These are phyloP conservation scores for Vigna trinervia DNA, from an alignment of 306 rosid species.

Conservation along the genomic window DNA sequence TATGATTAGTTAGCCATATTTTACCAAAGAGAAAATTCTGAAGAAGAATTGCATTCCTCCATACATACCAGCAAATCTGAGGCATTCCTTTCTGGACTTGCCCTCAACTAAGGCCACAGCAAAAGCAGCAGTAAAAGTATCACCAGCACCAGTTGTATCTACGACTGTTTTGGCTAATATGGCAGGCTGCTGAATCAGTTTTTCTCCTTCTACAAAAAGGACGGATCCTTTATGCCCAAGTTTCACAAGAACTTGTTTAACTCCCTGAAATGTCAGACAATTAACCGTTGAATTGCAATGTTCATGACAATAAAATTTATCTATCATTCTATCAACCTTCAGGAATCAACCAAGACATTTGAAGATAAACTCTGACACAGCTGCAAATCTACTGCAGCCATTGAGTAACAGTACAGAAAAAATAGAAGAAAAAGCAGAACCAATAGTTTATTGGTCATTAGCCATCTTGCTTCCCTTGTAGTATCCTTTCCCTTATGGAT, in stretches of 20 bases:
- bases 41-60: slow-evolving; percentile 11
- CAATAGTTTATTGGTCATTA: background rate
- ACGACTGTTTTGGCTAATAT: slow-evolving; percentile 65
- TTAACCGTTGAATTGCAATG: slow-evolving; percentile 14
- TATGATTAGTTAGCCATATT: slow-evolving; percentile 6
- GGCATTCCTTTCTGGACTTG: slow-evolving; percentile 72
- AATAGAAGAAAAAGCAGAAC: slow-evolving; percentile 28
- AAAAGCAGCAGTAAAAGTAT: slow-evolving; percentile 91
- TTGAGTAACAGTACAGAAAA: background rate
- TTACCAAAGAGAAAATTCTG: slow-evolving; percentile 14
- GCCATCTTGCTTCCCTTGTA: background rate
- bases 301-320: slow-evolving; percentile 10
- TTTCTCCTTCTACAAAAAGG: slow-evolving; percentile 79
- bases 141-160: slow-evolving; percentile 96
- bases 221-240: slow-evolving; percentile 89
- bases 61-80: slow-evolving; percentile 76
- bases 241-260: slow-evolving; percentile 86
- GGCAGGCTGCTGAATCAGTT: slow-evolving; percentile 76
- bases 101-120: slow-evolving; percentile 92
- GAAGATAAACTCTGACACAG: slow-evolving; percentile 3
- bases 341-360: slow-evolving; percentile 31
- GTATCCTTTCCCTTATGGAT: background rate
- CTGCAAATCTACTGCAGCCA: slow-evolving; percentile 8
- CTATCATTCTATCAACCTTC: slow-evolving; percentile 27
- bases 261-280: slow-evolving; percentile 65